A percentile compares a stretch with the other conserved stretches of the same genome.
Conservation (phyloP, 1,284 basidiomycete genomes). For the Cerioporus squamosus region DNA sequence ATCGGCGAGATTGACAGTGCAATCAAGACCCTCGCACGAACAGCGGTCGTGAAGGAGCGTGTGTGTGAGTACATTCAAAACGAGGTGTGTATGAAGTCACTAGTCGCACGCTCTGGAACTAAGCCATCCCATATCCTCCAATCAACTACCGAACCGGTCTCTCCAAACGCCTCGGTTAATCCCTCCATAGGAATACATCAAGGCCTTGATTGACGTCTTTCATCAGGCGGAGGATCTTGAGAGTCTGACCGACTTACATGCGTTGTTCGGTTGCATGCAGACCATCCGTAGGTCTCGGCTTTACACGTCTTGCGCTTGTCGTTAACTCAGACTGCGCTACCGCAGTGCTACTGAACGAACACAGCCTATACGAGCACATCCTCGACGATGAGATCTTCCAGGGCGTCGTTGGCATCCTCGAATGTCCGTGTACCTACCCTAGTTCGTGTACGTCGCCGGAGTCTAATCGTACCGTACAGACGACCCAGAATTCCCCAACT, state of each 20-base stretch:
- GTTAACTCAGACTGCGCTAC: conserved; percentile 8
- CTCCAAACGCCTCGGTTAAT: background rate
- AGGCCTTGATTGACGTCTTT: conserved; percentile 84
- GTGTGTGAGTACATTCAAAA: conserved; percentile 83
- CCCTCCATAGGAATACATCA: conserved; percentile 78
- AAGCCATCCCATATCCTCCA: conserved; percentile 1
- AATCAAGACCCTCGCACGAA: conserved; percentile 71
- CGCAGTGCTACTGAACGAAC: conserved; percentile 95
- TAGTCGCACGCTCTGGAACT: background rate
- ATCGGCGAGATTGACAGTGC: conserved; percentile 79
- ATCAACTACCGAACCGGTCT: no score
- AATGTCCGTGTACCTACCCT: conserved; percentile 68
- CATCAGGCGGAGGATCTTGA: conserved; percentile 92
- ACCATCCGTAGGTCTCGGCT: conserved; percentile 79
- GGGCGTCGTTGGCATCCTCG: conserved; percentile 94
- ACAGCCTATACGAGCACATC: conserved; percentile 93
- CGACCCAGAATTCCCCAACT: conserved; percentile 93
- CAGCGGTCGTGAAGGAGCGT: conserved; percentile 72
- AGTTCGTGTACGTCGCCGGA: conserved; percentile 16
- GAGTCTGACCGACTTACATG: conserved; percentile 87
- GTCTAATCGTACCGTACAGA: conserved; percentile 53
- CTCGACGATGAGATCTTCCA: conserved; percentile 93
- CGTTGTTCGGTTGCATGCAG: conserved; percentile 92
- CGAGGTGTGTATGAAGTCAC: conserved; percentile 52
- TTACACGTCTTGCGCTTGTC: conserved; percentile 3